Evolutionary conservation across 1,139 yeast genomes (phyloP), one percentile per base, ranked within the genome.

Genomic region (Zhuliangozyma blackwelliae): DNA sequence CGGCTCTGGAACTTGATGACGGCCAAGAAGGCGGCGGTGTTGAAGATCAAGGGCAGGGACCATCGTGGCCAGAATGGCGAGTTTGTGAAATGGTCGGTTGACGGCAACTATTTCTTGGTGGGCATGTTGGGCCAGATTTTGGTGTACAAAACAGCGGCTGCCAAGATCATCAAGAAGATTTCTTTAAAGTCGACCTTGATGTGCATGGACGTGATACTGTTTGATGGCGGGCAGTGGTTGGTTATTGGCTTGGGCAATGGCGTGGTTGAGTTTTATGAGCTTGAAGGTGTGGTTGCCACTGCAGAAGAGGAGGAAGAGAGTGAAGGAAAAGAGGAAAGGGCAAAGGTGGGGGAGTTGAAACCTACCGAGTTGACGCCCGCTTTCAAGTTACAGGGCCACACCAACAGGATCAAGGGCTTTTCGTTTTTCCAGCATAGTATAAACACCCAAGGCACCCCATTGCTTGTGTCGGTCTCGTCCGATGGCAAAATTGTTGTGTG

Each of bases 1-100:
- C 72, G 94, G 52, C 70, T 92, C 44, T 92, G 98, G 98, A 92
- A 92, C 56, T 68, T 94, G 49, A 89, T 92, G 97, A 90, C 97
- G 4, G 95, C 89, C n/a, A 86, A 87, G 55, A 90, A 89, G 62
- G 97, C 98, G 6, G 90, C 96, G 2, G 72, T 78, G 8, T 66
- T 89, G 56, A 88, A 84, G 52, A 68, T 90, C 37, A 81, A 75
- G 51, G 86, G 86, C 32, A 80, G 71, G 45, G 77, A 74, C 48
- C 77, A 76, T 40, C 61, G 73, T 49, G 82, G 90, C 31, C 84
- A 82, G 57, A 62, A 67, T 41, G 86, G 85, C 27, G 82, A 80
- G 44, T 69, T 71, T 52, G 87, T 84, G 7, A 70, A 77, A 54
- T 85, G 90, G 86, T 57, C 68, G 39, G 61, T 48, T 8, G 69